Conservation (phyloP, 306 rosid genomes). For the Dryas octopetala region DNA sequence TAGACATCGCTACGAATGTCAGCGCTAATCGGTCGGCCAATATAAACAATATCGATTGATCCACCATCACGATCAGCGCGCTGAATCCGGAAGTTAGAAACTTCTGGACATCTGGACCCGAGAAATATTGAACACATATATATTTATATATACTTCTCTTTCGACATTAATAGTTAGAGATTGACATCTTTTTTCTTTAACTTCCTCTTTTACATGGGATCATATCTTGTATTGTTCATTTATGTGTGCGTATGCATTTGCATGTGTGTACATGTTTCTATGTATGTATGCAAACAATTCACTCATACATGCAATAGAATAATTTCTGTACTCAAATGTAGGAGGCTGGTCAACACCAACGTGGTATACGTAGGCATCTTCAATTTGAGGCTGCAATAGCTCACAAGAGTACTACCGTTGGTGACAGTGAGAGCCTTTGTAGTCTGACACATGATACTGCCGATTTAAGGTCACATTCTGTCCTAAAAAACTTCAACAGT, state of each 20-base stretch:
- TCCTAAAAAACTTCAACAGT: conserved; percentile 7
- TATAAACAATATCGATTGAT: too few species aligned
- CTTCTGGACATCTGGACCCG: too few species aligned
- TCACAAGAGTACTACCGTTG: background rate
- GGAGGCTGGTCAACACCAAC: conserved; percentile 18
- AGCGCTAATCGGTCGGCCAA: too few species aligned
- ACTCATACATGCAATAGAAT: conserved; percentile 8
- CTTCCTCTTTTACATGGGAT: background rate
- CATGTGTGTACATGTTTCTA: background rate
- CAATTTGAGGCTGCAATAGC: conserved; percentile 26
- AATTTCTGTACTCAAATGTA: conserved; percentile 5
- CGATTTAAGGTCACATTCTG: background rate
- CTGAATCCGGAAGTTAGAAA: too few species aligned
- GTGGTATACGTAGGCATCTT: conserved; percentile 28
- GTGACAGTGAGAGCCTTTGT: background rate
- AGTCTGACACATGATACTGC: conserved; percentile 11
- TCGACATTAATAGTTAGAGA: background rate
- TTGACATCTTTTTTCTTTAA: background rate
- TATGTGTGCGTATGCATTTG: background rate
- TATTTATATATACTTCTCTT: background rate
- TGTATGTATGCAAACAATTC: background rate
- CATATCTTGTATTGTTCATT: background rate
- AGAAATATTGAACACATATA: too few species aligned
- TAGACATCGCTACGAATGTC: too few species aligned
- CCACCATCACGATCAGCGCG: too few species aligned